Percentiles rank a stretch among this genome's conserved stretches.
Evolutionary conservation across 225 moss, liverwort and hornwort species (phyloP).

Genomic region (Polytrichum commune): DNA sequence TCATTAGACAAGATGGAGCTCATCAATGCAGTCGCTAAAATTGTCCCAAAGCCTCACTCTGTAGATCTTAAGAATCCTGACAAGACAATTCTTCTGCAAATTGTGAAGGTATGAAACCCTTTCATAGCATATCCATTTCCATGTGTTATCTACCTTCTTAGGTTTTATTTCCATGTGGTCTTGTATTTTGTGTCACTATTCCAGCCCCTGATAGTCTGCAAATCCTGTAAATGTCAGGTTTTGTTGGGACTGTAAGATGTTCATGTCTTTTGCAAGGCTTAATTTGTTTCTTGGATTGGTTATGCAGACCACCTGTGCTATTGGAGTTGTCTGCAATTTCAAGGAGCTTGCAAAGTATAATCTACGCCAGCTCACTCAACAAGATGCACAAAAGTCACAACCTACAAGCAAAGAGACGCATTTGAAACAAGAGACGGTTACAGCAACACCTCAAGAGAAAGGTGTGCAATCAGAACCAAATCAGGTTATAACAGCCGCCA

Average conservation of each 20-base stretch:
- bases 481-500: too few relatives aligned
- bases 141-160: too few relatives aligned
- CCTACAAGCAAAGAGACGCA: constrained; percentile 21
- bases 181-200: too few relatives aligned
- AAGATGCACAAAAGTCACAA: constrained; percentile 36
- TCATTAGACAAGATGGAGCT: constrained; percentile 94
- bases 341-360: constrained; percentile 96
- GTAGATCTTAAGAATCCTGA: constrained; percentile 89
- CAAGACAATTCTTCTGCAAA: constrained; percentile 91
- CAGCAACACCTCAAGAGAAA: constrained; percentile 5
- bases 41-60: constrained; percentile 80
- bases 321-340: constrained; percentile 89
- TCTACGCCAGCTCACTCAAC: constrained; percentile 75
- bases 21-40: constrained; percentile 84
- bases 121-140: neutral
- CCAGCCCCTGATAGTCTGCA: neutral
- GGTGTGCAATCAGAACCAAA: constrained; percentile 1
- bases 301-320: constrained; percentile 81
- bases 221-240: neutral
- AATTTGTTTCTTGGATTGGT: neutral
- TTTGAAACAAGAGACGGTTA: constrained; percentile 13
- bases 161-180: too few relatives aligned
- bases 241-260: constrained; percentile 1
- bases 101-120: constrained; percentile 70
- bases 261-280: neutral